Conservation (phyloP, 768 basidiomycete species). For the Lyophyllum shimeji region DNA sequence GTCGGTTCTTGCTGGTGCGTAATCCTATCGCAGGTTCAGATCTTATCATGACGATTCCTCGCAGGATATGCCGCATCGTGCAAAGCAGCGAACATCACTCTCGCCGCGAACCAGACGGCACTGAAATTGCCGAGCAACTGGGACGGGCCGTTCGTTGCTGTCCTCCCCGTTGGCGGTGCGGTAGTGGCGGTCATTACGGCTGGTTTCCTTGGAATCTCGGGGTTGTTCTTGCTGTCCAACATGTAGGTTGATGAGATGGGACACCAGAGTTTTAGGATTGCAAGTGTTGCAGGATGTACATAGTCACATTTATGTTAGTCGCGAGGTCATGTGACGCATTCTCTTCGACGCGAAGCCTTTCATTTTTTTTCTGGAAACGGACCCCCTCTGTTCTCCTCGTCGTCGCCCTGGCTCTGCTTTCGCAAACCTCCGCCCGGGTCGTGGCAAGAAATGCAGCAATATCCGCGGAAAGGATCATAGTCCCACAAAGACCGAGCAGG, state of each 20-base stretch:
- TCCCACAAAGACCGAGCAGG: constrained; percentile 3
- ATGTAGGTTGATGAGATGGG: constrained; percentile 29
- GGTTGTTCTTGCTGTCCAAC: constrained; percentile 53
- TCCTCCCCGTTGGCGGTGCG: constrained; percentile 43
- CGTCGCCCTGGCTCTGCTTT: constrained; percentile 12
- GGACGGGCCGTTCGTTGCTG: constrained; percentile 57
- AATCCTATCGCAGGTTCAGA: neutral
- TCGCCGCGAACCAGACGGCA: constrained; percentile 37
- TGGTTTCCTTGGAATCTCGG: constrained; percentile 46
- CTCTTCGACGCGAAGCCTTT: neutral
- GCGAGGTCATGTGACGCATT: constrained; percentile 3
- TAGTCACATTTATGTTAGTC: neutral
- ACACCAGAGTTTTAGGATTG: neutral
- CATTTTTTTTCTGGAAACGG: no score
- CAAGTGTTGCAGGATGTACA: neutral
- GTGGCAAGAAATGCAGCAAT: constrained; percentile 13
- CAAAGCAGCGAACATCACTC: constrained; percentile 31
- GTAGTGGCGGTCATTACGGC: constrained; percentile 44
- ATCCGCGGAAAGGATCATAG: constrained; percentile 7
- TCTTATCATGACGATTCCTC: constrained; percentile 7
- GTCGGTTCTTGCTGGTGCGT: constrained; percentile 54
- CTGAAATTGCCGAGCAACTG: constrained; percentile 50
- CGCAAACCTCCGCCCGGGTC: constrained; percentile 1
- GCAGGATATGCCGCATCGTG: constrained; percentile 61
- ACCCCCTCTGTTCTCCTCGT: neutral